phyloP scores from a whole-genome alignment of 2,329 filamentous ascomycete genomes.

The Nannizziopsis arthrosporioides region DNA sequence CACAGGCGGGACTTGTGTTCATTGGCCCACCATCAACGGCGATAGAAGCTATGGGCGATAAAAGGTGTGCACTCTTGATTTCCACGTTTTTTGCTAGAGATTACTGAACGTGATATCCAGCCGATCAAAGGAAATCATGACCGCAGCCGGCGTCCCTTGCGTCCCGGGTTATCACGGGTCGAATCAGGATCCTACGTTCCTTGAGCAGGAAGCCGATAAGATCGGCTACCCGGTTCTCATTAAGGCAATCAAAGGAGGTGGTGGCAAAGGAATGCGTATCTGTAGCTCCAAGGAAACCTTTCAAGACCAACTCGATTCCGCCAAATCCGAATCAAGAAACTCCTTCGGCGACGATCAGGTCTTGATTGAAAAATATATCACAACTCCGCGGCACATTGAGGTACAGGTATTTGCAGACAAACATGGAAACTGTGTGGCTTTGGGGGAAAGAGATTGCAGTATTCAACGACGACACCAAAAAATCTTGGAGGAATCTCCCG shows the following conservation, averaged over 20 bases:
- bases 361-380: conserved; percentile 57
- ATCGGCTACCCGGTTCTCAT: conserved; percentile 55
- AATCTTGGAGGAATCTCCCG: conserved; percentile 55
- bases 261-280: conserved; percentile 60
- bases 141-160: conserved; percentile 81
- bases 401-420: conserved; percentile 57
- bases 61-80: conserved; percentile 44
- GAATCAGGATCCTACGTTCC: conserved; percentile 57
- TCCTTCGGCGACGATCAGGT: conserved; percentile 57
- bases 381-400: conserved; percentile 54
- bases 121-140: conserved; percentile 93
- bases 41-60: conserved; percentile 77
- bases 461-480: conserved; percentile 56
- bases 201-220: conserved; percentile 60
- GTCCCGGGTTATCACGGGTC: conserved; percentile 89
- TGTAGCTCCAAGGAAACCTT: conserved; percentile 48
- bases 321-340: conserved; percentile 52
- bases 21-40: conserved; percentile 78
- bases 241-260: conserved; percentile 54
- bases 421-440: conserved; percentile 52
- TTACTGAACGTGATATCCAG: conserved; percentile 22
- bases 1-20: conserved; percentile 81
- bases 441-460: conserved; percentile 55
- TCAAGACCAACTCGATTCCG: conserved; percentile 48
- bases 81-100: neutral